phyloP scores from a whole-genome alignment of 2,329 filamentous ascomycete genomes.

The Mycosphaerella sp. region DNA sequence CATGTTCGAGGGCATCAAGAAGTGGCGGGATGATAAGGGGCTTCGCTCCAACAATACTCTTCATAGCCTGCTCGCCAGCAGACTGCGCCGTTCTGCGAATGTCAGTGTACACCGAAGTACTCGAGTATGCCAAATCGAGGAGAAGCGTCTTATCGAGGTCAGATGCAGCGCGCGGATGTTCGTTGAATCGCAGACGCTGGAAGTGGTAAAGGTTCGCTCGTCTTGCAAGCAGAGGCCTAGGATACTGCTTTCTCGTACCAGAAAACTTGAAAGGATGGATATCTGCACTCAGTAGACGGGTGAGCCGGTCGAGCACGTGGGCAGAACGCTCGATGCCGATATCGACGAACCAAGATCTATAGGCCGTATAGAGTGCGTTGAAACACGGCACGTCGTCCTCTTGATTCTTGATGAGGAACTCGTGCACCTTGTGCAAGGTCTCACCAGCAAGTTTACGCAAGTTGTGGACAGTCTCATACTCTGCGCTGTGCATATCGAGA shows the following conservation, averaged over 20 bases:
- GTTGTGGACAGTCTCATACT: constrained; percentile 72
- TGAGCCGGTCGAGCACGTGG: constrained; percentile 82
- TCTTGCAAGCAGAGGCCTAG: constrained; percentile 83
- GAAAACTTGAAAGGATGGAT: constrained; percentile 91
- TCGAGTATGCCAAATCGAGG: constrained; percentile 81
- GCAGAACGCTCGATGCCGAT: constrained; percentile 94
- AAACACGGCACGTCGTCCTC: constrained; percentile 97
- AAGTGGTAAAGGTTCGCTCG: constrained; percentile 92
- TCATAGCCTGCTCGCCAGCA: constrained; percentile 87
- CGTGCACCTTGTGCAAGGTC: constrained; percentile 75
- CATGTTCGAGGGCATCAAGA: constrained; percentile 68
- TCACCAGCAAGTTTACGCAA: constrained; percentile 74
- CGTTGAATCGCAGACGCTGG: constrained; percentile 89
- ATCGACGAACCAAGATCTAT: constrained; percentile 94
- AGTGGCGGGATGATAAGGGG: constrained; percentile 86
- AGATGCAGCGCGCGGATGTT: constrained; percentile 78
- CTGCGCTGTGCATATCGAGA: constrained; percentile 55
- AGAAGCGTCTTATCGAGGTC: constrained; percentile 82
- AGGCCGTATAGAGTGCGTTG: constrained; percentile 84
- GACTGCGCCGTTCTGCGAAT: constrained; percentile 90
- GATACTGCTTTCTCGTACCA: constrained; percentile 85
- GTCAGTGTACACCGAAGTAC: constrained; percentile 86
- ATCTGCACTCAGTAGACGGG: constrained; percentile 77
- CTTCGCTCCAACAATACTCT: constrained; percentile 80
- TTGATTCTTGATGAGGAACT: constrained; percentile 74